Evolutionary conservation across 805 yeast genomes (phyloP), one percentile per base, ranked within the genome.

Genomic region (Lipomyces spencermartinsiae): DNA sequence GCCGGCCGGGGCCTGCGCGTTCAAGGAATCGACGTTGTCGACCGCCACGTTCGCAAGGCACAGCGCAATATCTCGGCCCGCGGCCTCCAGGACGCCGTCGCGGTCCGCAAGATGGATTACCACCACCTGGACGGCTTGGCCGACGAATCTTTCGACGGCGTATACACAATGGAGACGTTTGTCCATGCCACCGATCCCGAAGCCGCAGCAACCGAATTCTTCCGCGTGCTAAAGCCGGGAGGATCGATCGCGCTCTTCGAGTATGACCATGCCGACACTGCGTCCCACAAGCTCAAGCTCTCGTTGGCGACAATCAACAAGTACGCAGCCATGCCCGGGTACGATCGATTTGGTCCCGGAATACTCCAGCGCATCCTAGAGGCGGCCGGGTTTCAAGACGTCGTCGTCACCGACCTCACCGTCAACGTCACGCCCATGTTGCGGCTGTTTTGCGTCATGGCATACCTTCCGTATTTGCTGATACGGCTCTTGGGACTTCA

Each of bases 141-240:
- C 29, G 54, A 49, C 25, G 54, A 49, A 49, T 49, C 54, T 49
- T 49, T 49, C 54, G 29, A 49, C 29, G 54, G 54, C 22, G 54
- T 49, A 49, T 49, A 49, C 54, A 49, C 54, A 49, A 49, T 49
- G 54, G 54, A 49, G 16, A 49, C 54, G 14, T 49, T 49, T 4
- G 54, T 49, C 54, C 54, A 49, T 49, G 54, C 54, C 54, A 49
- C 54, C n/a, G 54, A 49, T 49, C 54, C 54, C 9, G 54, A 49
- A 49, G 54, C 54, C 1, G 54, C 54, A 16, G 54, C 54, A 49
- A 49, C 1, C 12, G 54, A 49, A 49, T 49, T 49, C 54, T 49
- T 49, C 54, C 54, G 54, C 54, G 54, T 49, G 5, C 54, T 49
- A 49, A 49, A 49, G 54, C 54, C 54, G 9, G 54, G 54, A 49